phyloP scores from a whole-genome alignment of 2,329 filamentous ascomycete genomes.

The Fusarium domesticum region DNA sequence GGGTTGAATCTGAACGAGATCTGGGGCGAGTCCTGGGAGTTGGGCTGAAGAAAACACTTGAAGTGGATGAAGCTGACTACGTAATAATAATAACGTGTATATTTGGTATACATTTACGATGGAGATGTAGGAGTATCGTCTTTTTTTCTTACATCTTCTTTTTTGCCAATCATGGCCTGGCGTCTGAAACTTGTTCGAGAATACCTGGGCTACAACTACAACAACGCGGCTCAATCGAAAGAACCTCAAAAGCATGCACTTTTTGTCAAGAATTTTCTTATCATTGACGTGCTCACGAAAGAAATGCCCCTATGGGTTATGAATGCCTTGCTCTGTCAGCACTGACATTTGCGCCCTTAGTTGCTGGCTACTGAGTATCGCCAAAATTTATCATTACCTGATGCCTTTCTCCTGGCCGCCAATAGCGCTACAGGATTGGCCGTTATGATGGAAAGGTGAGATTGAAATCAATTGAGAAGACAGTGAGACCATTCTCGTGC shows the following conservation, averaged over 20 bases:
- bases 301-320: too few species aligned
- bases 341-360: too few species aligned
- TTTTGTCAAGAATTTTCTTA: too few species aligned
- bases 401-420: too few species aligned
- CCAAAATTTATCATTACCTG: too few species aligned
- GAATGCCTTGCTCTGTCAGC: too few species aligned
- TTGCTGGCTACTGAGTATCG: too few species aligned
- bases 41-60: conserved; percentile 30
- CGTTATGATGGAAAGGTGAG: too few species aligned
- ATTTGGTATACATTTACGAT: conserved; percentile 4
- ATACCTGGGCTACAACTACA: background rate
- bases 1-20: conserved; percentile 55
- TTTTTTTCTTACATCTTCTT: conserved; percentile 1
- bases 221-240: background rate
- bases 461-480: too few species aligned
- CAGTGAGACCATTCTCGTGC: too few species aligned
- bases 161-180: background rate
- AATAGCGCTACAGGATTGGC: too few species aligned
- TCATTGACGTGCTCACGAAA: too few species aligned
- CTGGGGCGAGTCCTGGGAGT: conserved; percentile 51
- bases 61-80: conserved; percentile 10
- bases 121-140: background rate
- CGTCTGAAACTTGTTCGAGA: background rate
- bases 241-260: background rate
- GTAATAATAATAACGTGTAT: conserved; percentile 24